Percentiles rank a stretch among this genome's conserved stretches.
phyloP scores from a whole-genome alignment of 2,329 filamentous ascomycete species.

The Verticillium isaacii region DNA sequence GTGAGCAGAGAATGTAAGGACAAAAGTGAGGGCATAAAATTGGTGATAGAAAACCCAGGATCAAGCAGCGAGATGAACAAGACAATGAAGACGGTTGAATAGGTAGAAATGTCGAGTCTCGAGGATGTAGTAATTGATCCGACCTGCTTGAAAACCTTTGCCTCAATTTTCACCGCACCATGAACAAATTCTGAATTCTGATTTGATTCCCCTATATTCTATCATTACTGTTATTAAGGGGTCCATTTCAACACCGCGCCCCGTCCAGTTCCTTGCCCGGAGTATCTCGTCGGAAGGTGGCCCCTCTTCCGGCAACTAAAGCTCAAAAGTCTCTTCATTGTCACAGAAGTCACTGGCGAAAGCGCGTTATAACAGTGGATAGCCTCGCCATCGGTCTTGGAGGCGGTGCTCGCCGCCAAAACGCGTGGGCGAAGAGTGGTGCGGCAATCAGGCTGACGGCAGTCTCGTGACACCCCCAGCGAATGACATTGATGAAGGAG shows the following conservation, averaged over 20 bases:
- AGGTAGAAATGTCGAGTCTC: neutral
- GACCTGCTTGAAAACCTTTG: neutral
- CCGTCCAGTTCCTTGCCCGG: too few relatives aligned
- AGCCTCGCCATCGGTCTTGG: slow-evolving; percentile 1
- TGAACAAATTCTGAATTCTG: too few relatives aligned
- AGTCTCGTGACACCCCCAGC: slow-evolving; percentile 16
- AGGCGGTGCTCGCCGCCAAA: slow-evolving; percentile 12
- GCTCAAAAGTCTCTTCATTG: too few relatives aligned
- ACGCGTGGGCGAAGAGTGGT: slow-evolving; percentile 11
- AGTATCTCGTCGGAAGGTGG: too few relatives aligned
- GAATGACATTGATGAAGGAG: slow-evolving; percentile 19
- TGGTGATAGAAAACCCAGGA: neutral
- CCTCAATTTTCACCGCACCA: too few relatives aligned
- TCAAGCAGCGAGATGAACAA: neutral
- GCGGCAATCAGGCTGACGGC: slow-evolving; percentile 15
- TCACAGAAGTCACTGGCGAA: too few relatives aligned
- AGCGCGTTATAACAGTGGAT: too few relatives aligned
- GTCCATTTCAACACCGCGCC: too few relatives aligned
- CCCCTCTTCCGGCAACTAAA: too few relatives aligned
- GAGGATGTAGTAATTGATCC: neutral
- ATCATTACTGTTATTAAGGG: too few relatives aligned
- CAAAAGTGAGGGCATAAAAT: neutral
- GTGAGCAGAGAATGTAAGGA: neutral
- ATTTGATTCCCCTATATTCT: too few relatives aligned
- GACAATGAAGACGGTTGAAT: too few relatives aligned